Evolutionary conservation across 1,284 basidiomycete genomes (phyloP), one percentile per base, ranked within the genome.

Genomic region (Cryptococcus sp.): DNA sequence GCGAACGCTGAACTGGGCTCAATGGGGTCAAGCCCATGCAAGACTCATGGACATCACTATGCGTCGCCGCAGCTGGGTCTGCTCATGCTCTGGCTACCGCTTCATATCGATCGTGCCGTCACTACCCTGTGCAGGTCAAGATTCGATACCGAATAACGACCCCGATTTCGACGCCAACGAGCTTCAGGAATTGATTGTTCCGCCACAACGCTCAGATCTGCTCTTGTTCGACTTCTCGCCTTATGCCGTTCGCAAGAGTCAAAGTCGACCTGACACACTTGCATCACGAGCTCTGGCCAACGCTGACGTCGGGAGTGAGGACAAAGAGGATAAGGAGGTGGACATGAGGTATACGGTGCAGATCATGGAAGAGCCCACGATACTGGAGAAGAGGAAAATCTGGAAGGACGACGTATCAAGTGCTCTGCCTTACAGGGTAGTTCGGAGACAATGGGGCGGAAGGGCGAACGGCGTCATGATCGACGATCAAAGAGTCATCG

Each of bases 11-110:
- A 27, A 48, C 10, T 79, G 77, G 77, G 56, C 57, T 13, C 68
- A 73, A 8, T 79, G 77, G 77, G 75, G 72, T n/a, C 58, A 64
- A 52, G 54, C 59, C 5, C 51, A 67, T 40, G 54, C 73, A 45
- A 68, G 75, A 40, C 38, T 78, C 39, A 61, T 74, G 54, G 60
- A 69, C 7, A 61, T 57, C 16, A 62, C 63, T 3, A 69, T 62
- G 70, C 57, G 57, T 43, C 53, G 45, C 16, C 50, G 69, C 27
- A 66, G 41, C 50, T 78, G 77, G 77, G 77, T 78, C 39, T 78
- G 76, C 61, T 74, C 72, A 15, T 77, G 75, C 48, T 73, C 75
- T 6, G 77, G 76, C 5, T 79, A 78, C 56, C 70, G 77, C 41
- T 76, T 66, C 51, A 65, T 72, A 45, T 71, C 71, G 3, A 64